Evolutionary conservation across 2,329 filamentous ascomycete genomes (phyloP), one percentile per base, ranked within the genome.

Genomic region (Neonectria faginata): DNA sequence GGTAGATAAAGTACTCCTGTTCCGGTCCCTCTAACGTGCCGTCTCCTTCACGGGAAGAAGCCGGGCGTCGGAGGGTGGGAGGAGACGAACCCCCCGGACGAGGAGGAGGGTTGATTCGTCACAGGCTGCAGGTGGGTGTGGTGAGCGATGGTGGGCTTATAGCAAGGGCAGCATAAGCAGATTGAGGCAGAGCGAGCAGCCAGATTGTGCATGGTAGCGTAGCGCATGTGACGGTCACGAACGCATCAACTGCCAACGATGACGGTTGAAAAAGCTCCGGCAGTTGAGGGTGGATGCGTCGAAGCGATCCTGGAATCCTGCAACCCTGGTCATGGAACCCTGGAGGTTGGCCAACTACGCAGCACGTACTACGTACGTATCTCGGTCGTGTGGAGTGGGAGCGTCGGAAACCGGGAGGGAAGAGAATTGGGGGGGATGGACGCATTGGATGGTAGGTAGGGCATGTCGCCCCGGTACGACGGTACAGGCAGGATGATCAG

Each of bases 241-340:
- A 60, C 31, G 50, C 42, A 52, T 60, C 45, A 53, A 53, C 55
- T 27, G 47, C 45, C 60, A 48, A 55, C 68, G 50, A 62, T 60
- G 63, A 55, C 53, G 59, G 51, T 53, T 66, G 47, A 53, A 41
- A 59, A 52, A 51, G 44, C 39, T 62, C 51, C 69, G 70, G 70
- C 66, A 73, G 62, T 72, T 72, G 62, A 55, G 56, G 48, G 60
- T 64, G 64, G 62, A 60, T 69, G 66, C 57, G 66, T 55, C 29
- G 31, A 50, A 55, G 41, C n/a, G 39, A 65, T 48, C 47, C 57
- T 55, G 61, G 57, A 70, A 61, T 55, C 60, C 61, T 64, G 47
- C 41, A 68, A 58, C 45, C 55, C 59, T 58, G 41, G 59, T 48
- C 65, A 62, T 62, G 47, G 58, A 67, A 48, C 41, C 56, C 55